A percentile compares a stretch with the other conserved stretches of the same genome.
phyloP scores from a whole-genome alignment of 345 rosid genomes.

The Geranium brycei region DNA sequence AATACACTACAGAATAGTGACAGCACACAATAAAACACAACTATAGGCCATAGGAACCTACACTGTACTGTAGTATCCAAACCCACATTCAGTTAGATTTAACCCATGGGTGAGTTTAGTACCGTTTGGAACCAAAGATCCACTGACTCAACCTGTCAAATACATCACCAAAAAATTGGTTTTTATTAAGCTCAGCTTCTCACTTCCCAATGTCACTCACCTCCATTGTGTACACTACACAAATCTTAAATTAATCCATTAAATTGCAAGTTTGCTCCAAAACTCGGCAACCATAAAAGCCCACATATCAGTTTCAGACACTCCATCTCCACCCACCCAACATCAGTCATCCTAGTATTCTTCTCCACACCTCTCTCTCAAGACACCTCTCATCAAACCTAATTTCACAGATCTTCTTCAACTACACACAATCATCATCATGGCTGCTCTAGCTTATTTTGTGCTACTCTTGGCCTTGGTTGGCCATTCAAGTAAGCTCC shows the following conservation, averaged over 20 bases:
- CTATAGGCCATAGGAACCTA: too few species aligned
- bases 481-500: conserved; percentile 57
- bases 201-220: neutral
- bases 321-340: neutral
- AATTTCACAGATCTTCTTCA: conserved; percentile 2
- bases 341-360: too few species aligned
- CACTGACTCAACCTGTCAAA: neutral
- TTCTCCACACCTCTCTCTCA: neutral
- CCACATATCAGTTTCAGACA: neutral
- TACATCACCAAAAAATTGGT: neutral
- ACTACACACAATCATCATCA: conserved; percentile 12
- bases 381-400: neutral
- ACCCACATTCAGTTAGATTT: neutral
- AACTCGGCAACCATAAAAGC: neutral
- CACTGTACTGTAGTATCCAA: neutral
- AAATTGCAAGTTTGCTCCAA: neutral
- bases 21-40: neutral
- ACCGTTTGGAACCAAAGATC: neutral
- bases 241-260: neutral
- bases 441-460: conserved; percentile 40
- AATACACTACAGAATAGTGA: neutral
- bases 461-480: conserved; percentile 39
- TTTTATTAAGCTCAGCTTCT: neutral
- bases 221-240: neutral
- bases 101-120: neutral